Percentiles rank a stretch among this genome's conserved stretches.
phyloP scores from a whole-genome alignment of 2,329 filamentous ascomycete genomes.

The Aspergillus costaricaensis region DNA sequence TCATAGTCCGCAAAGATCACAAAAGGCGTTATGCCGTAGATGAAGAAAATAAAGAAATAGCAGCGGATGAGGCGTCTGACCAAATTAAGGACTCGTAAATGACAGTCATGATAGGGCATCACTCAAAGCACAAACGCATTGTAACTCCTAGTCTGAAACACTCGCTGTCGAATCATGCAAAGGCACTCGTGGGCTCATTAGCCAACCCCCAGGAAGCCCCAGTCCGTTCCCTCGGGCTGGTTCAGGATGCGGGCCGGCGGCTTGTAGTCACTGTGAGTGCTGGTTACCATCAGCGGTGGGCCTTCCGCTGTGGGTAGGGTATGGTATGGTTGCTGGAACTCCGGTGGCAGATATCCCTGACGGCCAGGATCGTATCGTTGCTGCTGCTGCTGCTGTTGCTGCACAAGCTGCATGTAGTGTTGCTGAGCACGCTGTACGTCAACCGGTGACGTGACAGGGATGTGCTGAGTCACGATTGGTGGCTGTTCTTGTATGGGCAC shows the following conservation, averaged over 20 bases:
- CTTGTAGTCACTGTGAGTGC: slow-evolving; percentile 37
- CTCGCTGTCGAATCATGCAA: background rate
- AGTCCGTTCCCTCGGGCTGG: slow-evolving; percentile 44
- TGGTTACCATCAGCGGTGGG: slow-evolving; percentile 36
- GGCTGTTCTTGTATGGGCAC: slow-evolving; percentile 34
- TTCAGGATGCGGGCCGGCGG: slow-evolving; percentile 36
- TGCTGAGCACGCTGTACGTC: slow-evolving; percentile 33
- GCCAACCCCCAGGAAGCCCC: slow-evolving; percentile 42
- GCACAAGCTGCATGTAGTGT: slow-evolving; percentile 37
- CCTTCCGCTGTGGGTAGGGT: slow-evolving; percentile 32
- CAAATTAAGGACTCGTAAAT: slow-evolving; percentile 4
- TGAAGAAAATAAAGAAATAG: slow-evolving; percentile 4
- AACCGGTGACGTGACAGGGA: slow-evolving; percentile 34
- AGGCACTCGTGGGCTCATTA: slow-evolving; percentile 19
- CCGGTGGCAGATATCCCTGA: slow-evolving; percentile 33
- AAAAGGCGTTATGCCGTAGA: background rate
- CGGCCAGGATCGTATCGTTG: slow-evolving; percentile 36
- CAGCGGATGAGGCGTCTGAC: background rate
- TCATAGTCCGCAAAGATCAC: slow-evolving; percentile 6
- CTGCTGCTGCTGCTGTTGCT: slow-evolving; percentile 30
- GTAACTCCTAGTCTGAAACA: background rate
- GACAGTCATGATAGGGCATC: slow-evolving; percentile 10
- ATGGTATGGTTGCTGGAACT: slow-evolving; percentile 33
- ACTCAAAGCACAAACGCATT: background rate
- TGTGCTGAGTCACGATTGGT: slow-evolving; percentile 33